Percentiles rank a stretch among this genome's conserved stretches.
Evolutionary conservation across 116 monocot genomes (phyloP).

Genomic region (Dioscorea cayenensis): DNA sequence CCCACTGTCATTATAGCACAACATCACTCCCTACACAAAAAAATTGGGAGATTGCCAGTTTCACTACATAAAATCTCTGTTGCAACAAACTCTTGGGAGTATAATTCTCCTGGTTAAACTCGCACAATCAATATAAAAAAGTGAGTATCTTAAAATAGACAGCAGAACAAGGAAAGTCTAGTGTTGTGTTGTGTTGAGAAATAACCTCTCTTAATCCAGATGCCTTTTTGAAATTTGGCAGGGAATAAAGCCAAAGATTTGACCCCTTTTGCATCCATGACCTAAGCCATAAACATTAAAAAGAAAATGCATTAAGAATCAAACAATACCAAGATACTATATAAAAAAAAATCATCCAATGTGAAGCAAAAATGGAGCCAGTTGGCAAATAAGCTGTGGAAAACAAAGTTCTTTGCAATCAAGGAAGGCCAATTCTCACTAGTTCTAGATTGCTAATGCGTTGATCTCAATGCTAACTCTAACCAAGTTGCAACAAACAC

Average conservation of each 20-base stretch:
- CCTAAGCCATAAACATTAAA: constrained; percentile 27
- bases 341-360: not conserved
- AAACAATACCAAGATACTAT: not conserved
- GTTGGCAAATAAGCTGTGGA: too few species aligned
- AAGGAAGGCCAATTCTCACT: not conserved
- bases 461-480: too few species aligned
- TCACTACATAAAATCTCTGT: not conserved
- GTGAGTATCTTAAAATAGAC: not conserved
- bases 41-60: not conserved
- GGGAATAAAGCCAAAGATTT: constrained; percentile 88
- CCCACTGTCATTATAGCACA: constrained; percentile 64
- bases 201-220: constrained; percentile 95
- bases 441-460: not conserved
- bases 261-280: constrained; percentile 78
- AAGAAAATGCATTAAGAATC: not conserved
- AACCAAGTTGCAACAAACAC: not conserved
- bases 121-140: not conserved
- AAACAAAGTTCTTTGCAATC: too few species aligned
- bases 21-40: constrained; percentile 65
- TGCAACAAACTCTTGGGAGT: not conserved
- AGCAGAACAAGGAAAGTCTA: not conserved
- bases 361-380: not conserved
- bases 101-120: not conserved
- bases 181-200: not conserved
- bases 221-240: constrained; percentile 87